These are phyloP conservation scores for Geosmithia flava DNA, from an alignment of 2,329 filamentous ascomycete genomes.

Conservation along the genomic window DNA sequence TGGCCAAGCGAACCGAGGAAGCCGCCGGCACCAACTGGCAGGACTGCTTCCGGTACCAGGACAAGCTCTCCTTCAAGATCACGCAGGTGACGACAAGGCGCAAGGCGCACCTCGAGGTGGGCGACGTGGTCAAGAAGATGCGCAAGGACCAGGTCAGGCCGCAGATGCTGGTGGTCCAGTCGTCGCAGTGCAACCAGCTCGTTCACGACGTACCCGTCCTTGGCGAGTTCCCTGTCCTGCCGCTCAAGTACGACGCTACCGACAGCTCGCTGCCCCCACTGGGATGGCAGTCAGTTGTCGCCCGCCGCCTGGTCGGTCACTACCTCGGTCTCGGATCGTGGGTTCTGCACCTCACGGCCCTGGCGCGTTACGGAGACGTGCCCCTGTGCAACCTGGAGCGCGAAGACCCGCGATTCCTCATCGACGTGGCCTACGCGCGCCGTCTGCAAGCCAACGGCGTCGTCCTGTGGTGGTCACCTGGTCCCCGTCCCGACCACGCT, in stretches of 20 bases:
- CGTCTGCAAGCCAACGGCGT: conserved; percentile 84
- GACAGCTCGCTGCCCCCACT: conserved; percentile 84
- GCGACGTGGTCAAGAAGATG: conserved; percentile 82
- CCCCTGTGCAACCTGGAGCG: conserved; percentile 91
- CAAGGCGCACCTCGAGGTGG: conserved; percentile 78
- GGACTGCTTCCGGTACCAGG: conserved; percentile 75
- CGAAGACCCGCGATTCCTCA: conserved; percentile 88
- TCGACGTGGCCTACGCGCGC: conserved; percentile 89
- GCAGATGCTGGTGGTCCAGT: conserved; percentile 79
- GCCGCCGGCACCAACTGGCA: conserved; percentile 61
- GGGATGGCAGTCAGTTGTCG: conserved; percentile 85
- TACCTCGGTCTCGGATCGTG: conserved; percentile 90
- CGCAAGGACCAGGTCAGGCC: conserved; percentile 73
- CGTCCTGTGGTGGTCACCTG: conserved; percentile 91
- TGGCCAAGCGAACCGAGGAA: conserved; percentile 53
- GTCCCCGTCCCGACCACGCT: conserved; percentile 82
- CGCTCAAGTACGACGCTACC: conserved; percentile 67
- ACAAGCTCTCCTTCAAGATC: conserved; percentile 73
- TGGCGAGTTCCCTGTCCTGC: conserved; percentile 72
- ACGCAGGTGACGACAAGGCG: conserved; percentile 80
- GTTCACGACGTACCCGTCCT: conserved; percentile 76
- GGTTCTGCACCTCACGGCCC: conserved; percentile 76
- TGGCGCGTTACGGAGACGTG: conserved; percentile 86
- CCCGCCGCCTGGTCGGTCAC: conserved; percentile 73
- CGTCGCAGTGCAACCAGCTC: conserved; percentile 68